These are phyloP conservation scores for Stephanodiscus minutulus DNA, from an alignment of 108 stramenopile genomes.

Conservation along the genomic window DNA sequence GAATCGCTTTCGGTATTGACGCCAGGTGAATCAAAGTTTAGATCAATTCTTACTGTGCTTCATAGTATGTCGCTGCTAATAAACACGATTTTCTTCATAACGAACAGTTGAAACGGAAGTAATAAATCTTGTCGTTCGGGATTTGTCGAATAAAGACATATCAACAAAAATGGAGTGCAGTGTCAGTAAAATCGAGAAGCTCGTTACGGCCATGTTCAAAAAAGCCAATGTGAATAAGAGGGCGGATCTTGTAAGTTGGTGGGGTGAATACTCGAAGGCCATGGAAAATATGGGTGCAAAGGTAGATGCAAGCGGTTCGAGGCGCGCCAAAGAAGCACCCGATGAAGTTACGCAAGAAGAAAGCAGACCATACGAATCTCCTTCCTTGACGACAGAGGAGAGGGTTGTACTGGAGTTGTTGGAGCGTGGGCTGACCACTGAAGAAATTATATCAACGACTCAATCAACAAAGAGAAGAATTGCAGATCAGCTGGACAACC, in stretches of 20 bases:
- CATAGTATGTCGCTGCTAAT: neutral
- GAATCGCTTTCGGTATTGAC: neutral
- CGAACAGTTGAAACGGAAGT: conserved; percentile 54
- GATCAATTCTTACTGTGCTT: neutral
- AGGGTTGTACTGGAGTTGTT: conserved; percentile 55
- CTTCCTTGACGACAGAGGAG: conserved; percentile 57
- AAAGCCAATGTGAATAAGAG: conserved; percentile 68
- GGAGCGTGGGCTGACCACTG: conserved; percentile 55
- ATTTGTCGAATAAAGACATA: conserved; percentile 73
- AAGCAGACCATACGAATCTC: conserved; percentile 46
- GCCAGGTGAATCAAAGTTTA: neutral
- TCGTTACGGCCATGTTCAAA: conserved; percentile 66
- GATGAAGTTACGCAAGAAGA: conserved; percentile 47
- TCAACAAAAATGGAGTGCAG: conserved; percentile 47
- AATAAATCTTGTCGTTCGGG: conserved; percentile 60
- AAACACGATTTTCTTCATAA: neutral
- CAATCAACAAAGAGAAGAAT: conserved; percentile 42
- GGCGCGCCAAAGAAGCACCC: neutral
- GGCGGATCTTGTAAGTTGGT: conserved; percentile 71
- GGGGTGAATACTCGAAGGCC: conserved; percentile 3
- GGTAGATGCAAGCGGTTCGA: neutral
- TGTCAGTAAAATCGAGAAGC: conserved; percentile 54
- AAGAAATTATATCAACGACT: conserved; percentile 60
- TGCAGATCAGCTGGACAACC: conserved; percentile 47
- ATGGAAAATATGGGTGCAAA: conserved; percentile 2